phyloP scores from a whole-genome alignment of 257 asterid species.

The Agastache rugosa region DNA sequence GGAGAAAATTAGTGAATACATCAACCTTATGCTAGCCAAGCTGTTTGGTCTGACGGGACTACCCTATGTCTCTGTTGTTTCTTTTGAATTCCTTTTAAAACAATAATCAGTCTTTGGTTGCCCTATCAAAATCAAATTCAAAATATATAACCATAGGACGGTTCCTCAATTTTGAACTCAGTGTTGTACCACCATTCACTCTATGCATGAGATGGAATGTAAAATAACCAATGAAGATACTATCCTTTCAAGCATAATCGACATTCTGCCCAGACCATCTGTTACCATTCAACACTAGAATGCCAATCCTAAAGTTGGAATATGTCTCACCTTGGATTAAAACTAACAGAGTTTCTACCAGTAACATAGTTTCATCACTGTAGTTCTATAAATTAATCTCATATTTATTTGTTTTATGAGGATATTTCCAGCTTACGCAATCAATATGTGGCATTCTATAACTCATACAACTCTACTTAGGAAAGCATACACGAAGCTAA shows the following conservation, averaged over 20 bases:
- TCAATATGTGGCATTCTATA: slow-evolving; percentile 2
- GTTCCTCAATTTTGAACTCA: no score
- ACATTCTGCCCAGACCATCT: not conserved
- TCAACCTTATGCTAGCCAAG: no score
- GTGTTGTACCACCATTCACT: not conserved
- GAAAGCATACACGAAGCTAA: not conserved
- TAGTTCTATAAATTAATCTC: not conserved
- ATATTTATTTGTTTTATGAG: not conserved
- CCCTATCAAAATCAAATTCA: no score
- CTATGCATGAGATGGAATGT: not conserved
- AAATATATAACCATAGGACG: no score
- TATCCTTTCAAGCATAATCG: not conserved
- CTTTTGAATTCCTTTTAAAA: no score
- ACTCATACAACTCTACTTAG: not conserved
- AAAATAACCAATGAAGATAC: not conserved
- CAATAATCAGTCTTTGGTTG: no score
- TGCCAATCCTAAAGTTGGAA: not conserved
- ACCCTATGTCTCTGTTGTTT: no score
- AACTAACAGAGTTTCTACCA: not conserved
- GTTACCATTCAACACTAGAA: not conserved
- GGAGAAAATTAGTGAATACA: no score
- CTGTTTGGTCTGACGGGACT: no score
- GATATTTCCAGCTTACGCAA: slow-evolving; percentile 1
- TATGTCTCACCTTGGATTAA: not conserved
- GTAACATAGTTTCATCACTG: not conserved